These are phyloP conservation scores for Cenchrus purpureus DNA, from an alignment of 176 grass and related monocot genomes.

Conservation along the genomic window DNA sequence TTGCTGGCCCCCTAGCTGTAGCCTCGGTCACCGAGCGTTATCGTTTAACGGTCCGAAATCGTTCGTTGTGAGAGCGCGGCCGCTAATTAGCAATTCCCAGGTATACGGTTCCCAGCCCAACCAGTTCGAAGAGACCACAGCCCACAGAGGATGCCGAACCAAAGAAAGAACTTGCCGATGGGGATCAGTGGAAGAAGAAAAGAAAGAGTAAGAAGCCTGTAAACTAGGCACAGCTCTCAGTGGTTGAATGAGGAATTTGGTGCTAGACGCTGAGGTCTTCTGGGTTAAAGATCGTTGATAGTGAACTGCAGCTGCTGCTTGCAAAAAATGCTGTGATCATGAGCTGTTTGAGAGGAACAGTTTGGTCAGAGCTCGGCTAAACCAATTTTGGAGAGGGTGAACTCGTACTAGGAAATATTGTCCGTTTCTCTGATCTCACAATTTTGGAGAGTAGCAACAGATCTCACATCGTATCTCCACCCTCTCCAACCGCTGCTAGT, in stretches of 20 bases:
- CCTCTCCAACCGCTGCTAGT: too few relatives aligned
- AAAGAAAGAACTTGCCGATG: conserved; percentile 23
- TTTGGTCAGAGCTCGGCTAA: background rate
- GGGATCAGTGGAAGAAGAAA: conserved; percentile 47
- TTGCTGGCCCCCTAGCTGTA: too few relatives aligned
- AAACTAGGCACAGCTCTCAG: conserved; percentile 33
- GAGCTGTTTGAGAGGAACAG: background rate
- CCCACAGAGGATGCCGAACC: background rate
- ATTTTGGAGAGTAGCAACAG: too few relatives aligned
- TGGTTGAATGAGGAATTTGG: conserved; percentile 32
- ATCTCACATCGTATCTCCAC: too few relatives aligned
- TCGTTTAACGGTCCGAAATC: too few relatives aligned
- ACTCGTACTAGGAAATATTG: background rate
- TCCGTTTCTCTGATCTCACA: background rate
- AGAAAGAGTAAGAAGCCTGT: conserved; percentile 42
- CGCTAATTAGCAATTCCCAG: background rate
- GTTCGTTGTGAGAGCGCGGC: too few relatives aligned
- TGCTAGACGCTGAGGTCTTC: conserved; percentile 26
- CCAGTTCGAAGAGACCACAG: conserved; percentile 35
- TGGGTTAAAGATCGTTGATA: background rate
- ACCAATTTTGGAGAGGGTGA: background rate
- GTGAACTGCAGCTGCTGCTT: background rate
- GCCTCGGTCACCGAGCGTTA: too few relatives aligned
- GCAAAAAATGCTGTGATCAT: conserved; percentile 38
- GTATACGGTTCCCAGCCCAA: conserved; percentile 20